Conservation (phyloP, 2,329 filamentous ascomycete genomes). For the Blastomyces silverae region DNA sequence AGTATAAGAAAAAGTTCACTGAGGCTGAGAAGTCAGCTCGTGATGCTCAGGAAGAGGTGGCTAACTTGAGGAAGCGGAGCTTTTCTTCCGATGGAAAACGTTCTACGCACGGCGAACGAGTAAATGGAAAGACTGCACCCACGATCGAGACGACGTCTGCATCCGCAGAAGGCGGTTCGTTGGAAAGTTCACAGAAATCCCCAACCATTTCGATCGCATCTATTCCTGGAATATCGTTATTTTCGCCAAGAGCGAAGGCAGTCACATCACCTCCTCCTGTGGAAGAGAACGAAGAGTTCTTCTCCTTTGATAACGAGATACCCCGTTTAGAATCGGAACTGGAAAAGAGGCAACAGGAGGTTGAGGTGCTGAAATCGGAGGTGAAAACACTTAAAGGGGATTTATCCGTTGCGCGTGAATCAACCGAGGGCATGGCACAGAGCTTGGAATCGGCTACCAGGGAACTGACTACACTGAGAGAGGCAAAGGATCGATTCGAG, state of each 20-base stretch:
- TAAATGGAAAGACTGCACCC: constrained; percentile 30
- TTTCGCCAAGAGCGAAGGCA: constrained; percentile 35
- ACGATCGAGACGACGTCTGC: constrained; percentile 39
- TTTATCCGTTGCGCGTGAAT: constrained; percentile 64
- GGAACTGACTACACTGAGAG: constrained; percentile 53
- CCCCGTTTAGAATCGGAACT: constrained; percentile 72
- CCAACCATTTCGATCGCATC: constrained; percentile 30
- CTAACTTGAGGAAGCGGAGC: constrained; percentile 44
- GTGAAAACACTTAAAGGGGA: constrained; percentile 63
- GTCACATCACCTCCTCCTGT: constrained; percentile 27
- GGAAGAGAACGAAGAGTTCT: constrained; percentile 62
- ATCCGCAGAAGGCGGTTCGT: constrained; percentile 23
- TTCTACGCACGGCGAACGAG: constrained; percentile 27
- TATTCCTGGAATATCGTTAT: constrained; percentile 34
- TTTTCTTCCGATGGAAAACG: constrained; percentile 26
- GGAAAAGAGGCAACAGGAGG: constrained; percentile 61
- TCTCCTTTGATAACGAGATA: constrained; percentile 85
- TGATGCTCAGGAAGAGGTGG: constrained; percentile 58
- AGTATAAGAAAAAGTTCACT: constrained; percentile 68
- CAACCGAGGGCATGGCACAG: constrained; percentile 56
- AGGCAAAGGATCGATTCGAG: constrained; percentile 47
- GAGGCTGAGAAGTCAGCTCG: constrained; percentile 58
- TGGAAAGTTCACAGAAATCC: constrained; percentile 26
- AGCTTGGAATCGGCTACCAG: constrained; percentile 61
- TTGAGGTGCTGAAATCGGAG: constrained; percentile 62